A percentile compares a stretch with the other conserved stretches of the same genome.
Evolutionary conservation across 352 stramenopile genomes (phyloP).

Genomic region (Phytophthora agathidicida): DNA sequence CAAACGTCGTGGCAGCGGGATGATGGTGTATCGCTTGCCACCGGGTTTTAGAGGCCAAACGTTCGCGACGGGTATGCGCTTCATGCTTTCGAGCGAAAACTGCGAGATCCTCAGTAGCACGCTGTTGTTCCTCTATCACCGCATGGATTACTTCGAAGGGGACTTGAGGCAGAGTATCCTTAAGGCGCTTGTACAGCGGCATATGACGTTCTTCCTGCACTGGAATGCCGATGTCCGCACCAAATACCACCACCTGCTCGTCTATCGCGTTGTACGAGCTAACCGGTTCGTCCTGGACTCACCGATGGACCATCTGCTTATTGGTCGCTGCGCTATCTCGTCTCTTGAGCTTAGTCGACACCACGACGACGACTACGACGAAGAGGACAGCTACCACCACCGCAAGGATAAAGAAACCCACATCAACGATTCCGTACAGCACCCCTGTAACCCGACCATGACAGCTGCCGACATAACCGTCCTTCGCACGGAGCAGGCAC

Average conservation of each 20-base stretch:
- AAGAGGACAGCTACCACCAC: slow-evolving; percentile 28
- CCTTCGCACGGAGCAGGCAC: slow-evolving; percentile 62
- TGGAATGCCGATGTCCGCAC: slow-evolving; percentile 76
- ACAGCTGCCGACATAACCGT: slow-evolving; percentile 51
- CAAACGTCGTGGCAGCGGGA: slow-evolving; percentile 18
- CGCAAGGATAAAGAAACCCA: slow-evolving; percentile 15
- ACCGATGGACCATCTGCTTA: slow-evolving; percentile 67
- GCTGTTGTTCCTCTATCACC: slow-evolving; percentile 75
- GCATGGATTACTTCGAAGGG: slow-evolving; percentile 75
- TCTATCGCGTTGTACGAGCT: slow-evolving; percentile 66
- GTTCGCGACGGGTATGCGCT: slow-evolving; percentile 62
- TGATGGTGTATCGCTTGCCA: slow-evolving; percentile 56
- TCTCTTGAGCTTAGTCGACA: slow-evolving; percentile 37
- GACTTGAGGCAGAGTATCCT: slow-evolving; percentile 70
- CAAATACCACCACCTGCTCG: slow-evolving; percentile 78
- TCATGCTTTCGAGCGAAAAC: slow-evolving; percentile 77
- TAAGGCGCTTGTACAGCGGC: slow-evolving; percentile 72
- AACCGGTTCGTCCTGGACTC: slow-evolving; percentile 73
- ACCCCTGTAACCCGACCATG: slow-evolving; percentile 42
- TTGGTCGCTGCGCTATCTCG: slow-evolving; percentile 55
- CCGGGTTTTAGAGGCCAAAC: slow-evolving; percentile 51
- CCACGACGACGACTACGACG: slow-evolving; percentile 31
- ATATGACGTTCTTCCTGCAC: slow-evolving; percentile 82
- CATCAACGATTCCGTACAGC: slow-evolving; percentile 11
- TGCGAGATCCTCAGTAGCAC: slow-evolving; percentile 73